phyloP scores from a whole-genome alignment of 1,284 basidiomycete genomes.

The Nidula niveotomentosa region DNA sequence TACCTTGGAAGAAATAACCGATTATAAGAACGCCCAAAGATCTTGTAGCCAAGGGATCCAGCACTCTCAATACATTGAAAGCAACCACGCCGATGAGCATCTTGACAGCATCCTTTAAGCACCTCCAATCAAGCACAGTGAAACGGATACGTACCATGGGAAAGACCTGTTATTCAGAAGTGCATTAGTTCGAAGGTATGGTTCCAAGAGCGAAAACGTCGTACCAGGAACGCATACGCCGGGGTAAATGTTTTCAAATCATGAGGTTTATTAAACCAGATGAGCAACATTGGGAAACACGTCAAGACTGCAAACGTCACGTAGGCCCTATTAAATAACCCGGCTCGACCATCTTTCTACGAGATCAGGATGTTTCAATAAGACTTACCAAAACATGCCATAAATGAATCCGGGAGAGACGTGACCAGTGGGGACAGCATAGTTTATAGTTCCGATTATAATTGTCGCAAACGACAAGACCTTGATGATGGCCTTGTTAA shows the following conservation, averaged over 20 bases:
- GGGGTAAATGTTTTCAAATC: conserved; percentile 44
- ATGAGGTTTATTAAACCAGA: conserved; percentile 50
- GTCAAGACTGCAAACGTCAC: conserved; percentile 36
- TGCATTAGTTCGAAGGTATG: not conserved
- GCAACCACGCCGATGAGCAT: conserved; percentile 51
- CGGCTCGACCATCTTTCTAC: not conserved
- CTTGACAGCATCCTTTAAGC: conserved; percentile 14
- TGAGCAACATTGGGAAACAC: conserved; percentile 49
- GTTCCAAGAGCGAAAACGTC: not conserved
- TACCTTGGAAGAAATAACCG: conserved; percentile 44
- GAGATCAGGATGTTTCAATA: not conserved
- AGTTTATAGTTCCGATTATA: conserved; percentile 48
- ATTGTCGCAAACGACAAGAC: conserved; percentile 49
- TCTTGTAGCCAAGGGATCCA: conserved; percentile 32
- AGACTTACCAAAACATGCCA: conserved; percentile 39
- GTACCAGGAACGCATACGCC: conserved; percentile 45
- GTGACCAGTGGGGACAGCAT: conserved; percentile 36
- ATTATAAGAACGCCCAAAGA: conserved; percentile 39
- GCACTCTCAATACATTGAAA: conserved; percentile 41
- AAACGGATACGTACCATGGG: too few relatives aligned
- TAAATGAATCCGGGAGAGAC: conserved; percentile 34
- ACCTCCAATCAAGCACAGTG: too few relatives aligned
- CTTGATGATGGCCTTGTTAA: conserved; percentile 12
- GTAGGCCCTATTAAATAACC: conserved; percentile 35
- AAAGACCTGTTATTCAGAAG: too few relatives aligned